Evolutionary conservation across 768 basidiomycete genomes (phyloP).

Genomic region (Lyophyllum semitale): DNA sequence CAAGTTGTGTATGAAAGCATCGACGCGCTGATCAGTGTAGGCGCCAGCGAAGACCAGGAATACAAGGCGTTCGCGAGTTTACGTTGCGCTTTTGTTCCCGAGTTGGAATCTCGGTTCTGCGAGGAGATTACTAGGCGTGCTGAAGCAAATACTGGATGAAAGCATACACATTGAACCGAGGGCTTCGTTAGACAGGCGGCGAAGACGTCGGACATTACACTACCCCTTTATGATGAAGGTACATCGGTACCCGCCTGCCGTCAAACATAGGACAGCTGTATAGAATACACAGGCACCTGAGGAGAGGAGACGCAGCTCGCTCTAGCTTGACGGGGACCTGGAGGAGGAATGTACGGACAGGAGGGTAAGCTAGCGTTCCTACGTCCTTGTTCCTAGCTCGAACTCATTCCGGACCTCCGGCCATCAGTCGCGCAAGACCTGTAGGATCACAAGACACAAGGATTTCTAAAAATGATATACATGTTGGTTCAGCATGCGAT

Average conservation of each 20-base stretch:
- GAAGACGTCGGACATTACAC: slow-evolving; percentile 1
- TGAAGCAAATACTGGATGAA: neutral
- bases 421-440: neutral
- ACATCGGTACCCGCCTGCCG: neutral
- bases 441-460: neutral
- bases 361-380: neutral
- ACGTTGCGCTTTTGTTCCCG: neutral
- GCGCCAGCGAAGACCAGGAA: neutral
- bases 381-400: neutral
- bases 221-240: slow-evolving; percentile 3
- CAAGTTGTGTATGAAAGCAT: neutral
- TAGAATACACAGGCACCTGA: neutral
- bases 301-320: neutral
- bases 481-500: neutral
- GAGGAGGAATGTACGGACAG: neutral
- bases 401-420: too few relatives aligned
- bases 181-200: neutral
- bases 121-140: neutral
- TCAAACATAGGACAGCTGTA: neutral
- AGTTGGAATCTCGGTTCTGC: neutral
- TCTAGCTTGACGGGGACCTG: neutral
- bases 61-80: neutral
- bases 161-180: neutral
- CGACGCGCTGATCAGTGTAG: neutral
- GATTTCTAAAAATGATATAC: neutral